Base-by-base conservation (phyloP, 805 yeast genomes). In the Cyberlindnera suaveolens region DNA sequence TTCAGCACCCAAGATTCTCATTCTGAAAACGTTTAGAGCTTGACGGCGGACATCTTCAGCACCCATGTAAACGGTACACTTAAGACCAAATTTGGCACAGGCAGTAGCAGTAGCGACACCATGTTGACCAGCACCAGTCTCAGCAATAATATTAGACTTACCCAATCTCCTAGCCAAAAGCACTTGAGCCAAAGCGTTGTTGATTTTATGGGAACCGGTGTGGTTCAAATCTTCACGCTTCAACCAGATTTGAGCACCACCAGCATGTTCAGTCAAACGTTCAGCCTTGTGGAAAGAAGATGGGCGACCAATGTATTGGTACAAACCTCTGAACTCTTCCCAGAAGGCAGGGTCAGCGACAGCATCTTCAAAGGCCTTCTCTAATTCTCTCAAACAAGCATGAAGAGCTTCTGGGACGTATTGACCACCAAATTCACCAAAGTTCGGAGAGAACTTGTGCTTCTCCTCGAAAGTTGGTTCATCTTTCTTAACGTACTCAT, bases 1-100 rank as follows among this genome's bases (percentile, higher is more conserved):
- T 43, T 85, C 82, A 34, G 99, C 99, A 54, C 99, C 99, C 49
- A 93, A 72, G 39, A 93, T 83, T 65, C 88, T 77, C 96, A 93
- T 93, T 72, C 99, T 80, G 75, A 93, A 93, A 33, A 93, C 99
- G 60, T 93, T 93, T 52, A 93, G 74, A 13, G 99, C 97, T 74
- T 93, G 99, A 68, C 99, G 86, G 65, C 96, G 84, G 36, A 87
- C 96, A 70, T 93, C 99, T 68, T 93, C 99, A 36, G 98, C 98
- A 50, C 99, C 99, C 99, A 93, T 93, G 61, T 78, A 91, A 31
- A 93, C 95, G 14, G 87, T 87, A 72, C 99, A 93, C 62, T 85
- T 78, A 66, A 93, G 65, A 41, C 99, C 99, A 56, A 93, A 85
- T 60, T 85, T 85, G 50, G 95, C 95, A 72, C 90, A 82, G 0